A percentile compares a stretch with the other conserved stretches of the same genome.
These are phyloP conservation scores for Scedosporium dehoogii DNA, from an alignment of 2,329 filamentous ascomycete species.

Conservation along the genomic window DNA sequence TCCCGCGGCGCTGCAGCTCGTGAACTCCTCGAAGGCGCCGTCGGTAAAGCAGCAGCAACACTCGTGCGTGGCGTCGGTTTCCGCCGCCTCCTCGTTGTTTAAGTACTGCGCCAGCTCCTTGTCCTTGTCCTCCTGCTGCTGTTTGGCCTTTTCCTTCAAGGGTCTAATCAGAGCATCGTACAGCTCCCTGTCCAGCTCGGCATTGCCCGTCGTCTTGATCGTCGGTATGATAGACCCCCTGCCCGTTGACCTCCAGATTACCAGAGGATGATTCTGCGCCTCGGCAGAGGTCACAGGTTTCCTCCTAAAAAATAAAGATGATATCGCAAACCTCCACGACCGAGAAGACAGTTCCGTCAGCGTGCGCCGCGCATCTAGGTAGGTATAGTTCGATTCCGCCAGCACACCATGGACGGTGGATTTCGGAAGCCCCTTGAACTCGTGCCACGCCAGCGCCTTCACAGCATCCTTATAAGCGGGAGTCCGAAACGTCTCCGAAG, in stretches of 20 bases:
- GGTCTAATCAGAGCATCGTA: constrained; percentile 47
- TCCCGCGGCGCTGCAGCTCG: constrained; percentile 56
- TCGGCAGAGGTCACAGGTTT: constrained; percentile 45
- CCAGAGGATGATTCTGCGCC: constrained; percentile 51
- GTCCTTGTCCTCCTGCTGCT: constrained; percentile 39
- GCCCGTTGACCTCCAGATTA: constrained; percentile 49
- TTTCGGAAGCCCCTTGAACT: constrained; percentile 65
- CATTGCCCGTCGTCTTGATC: constrained; percentile 54
- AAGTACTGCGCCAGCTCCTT: constrained; percentile 40
- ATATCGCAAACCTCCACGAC: constrained; percentile 69
- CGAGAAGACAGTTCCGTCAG: constrained; percentile 59
- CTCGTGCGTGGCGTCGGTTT: constrained; percentile 48
- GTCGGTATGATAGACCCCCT: constrained; percentile 48
- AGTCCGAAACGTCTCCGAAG: constrained; percentile 58
- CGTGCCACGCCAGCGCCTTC: constrained; percentile 56
- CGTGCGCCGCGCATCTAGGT: constrained; percentile 60
- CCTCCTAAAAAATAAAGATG: constrained; percentile 54
- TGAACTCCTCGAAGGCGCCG: constrained; percentile 62
- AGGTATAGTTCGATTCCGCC: constrained; percentile 72
- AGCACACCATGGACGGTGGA: constrained; percentile 70
- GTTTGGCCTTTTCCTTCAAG: constrained; percentile 32
- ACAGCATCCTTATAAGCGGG: constrained; percentile 59
- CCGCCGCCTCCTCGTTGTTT: constrained; percentile 50
- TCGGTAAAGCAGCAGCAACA: constrained; percentile 72
- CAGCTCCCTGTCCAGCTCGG: constrained; percentile 53